phyloP scores from a whole-genome alignment of 1,139 yeast species.

The Pichia sp. region DNA sequence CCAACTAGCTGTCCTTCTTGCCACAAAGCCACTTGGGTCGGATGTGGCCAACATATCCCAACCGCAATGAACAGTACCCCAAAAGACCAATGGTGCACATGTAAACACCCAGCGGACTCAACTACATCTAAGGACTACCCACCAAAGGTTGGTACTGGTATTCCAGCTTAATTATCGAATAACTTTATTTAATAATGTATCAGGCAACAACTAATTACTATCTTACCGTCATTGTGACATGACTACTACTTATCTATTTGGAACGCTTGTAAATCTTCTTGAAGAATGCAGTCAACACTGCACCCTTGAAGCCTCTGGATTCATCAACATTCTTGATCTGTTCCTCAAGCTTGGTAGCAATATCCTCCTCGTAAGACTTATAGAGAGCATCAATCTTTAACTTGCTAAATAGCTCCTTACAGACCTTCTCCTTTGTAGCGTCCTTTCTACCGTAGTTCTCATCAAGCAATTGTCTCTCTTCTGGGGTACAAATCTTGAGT shows the following conservation, averaged over 20 bases:
- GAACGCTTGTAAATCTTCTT: slow-evolving; percentile 90
- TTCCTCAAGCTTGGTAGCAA: slow-evolving; percentile 56
- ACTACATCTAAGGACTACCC: slow-evolving; percentile 25
- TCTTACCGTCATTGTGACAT: neutral
- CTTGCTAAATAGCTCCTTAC: slow-evolving; percentile 70
- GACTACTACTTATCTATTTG: slow-evolving; percentile 39
- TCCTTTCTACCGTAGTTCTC: slow-evolving; percentile 86
- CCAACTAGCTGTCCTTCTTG: slow-evolving; percentile 21
- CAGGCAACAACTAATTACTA: neutral
- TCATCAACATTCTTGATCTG: slow-evolving; percentile 75
- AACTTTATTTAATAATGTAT: neutral
- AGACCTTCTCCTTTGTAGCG: slow-evolving; percentile 56
- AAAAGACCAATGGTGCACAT: slow-evolving; percentile 31
- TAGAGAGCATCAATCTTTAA: slow-evolving; percentile 67
- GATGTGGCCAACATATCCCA: slow-evolving; percentile 41
- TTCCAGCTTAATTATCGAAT: slow-evolving; percentile 3
- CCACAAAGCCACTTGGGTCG: slow-evolving; percentile 33
- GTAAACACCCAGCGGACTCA: slow-evolving; percentile 24
- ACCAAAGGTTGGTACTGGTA: slow-evolving; percentile 26
- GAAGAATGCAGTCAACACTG: slow-evolving; percentile 76
- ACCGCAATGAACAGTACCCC: slow-evolving; percentile 33
- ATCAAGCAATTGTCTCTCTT: slow-evolving; percentile 77
- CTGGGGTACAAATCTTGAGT: slow-evolving; percentile 65
- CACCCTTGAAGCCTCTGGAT: slow-evolving; percentile 83
- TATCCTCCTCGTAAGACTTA: slow-evolving; percentile 72